A percentile compares a stretch with the other conserved stretches of the same genome.
phyloP scores from a whole-genome alignment of 2,329 filamentous ascomycete species.

The Basipetospora chlamydospora region DNA sequence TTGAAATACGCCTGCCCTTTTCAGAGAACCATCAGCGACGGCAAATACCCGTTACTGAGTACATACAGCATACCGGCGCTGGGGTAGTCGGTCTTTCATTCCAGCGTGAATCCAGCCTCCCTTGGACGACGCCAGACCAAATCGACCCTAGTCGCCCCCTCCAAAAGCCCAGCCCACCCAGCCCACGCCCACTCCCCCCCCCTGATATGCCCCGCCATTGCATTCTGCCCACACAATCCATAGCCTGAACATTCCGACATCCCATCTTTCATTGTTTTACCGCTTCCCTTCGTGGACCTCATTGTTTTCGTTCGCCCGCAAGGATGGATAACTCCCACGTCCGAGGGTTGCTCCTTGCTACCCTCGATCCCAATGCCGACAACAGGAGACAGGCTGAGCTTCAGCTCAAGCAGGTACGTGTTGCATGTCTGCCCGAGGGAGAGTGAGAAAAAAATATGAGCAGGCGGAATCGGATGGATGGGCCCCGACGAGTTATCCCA shows the following conservation, averaged over 20 bases:
- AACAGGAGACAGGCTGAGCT: conserved; percentile 63
- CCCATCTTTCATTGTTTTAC: no score
- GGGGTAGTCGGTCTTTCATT: no score
- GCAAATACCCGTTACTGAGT: no score
- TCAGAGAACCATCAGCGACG: no score
- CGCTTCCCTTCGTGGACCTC: no score
- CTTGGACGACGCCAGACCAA: no score
- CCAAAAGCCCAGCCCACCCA: neutral
- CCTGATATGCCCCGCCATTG: conserved; percentile 4
- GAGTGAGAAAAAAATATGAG: neutral
- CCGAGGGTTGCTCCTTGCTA: conserved; percentile 63
- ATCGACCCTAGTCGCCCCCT: neutral
- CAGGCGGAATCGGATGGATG: no score
- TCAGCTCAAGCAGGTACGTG: conserved; percentile 70
- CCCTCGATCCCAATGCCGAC: conserved; percentile 60
- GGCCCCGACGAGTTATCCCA: no score
- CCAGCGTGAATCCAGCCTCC: no score
- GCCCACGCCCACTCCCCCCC: neutral
- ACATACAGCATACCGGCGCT: no score
- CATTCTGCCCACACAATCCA: conserved; percentile 2
- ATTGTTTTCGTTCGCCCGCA: neutral
- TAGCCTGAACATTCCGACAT: neutral
- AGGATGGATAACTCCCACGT: conserved; percentile 61
- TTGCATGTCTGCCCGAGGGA: no score
- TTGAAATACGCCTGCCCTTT: no score